Evolutionary conservation across 768 basidiomycete species (phyloP).

Genomic region (Rhizopogon vinicolor): DNA sequence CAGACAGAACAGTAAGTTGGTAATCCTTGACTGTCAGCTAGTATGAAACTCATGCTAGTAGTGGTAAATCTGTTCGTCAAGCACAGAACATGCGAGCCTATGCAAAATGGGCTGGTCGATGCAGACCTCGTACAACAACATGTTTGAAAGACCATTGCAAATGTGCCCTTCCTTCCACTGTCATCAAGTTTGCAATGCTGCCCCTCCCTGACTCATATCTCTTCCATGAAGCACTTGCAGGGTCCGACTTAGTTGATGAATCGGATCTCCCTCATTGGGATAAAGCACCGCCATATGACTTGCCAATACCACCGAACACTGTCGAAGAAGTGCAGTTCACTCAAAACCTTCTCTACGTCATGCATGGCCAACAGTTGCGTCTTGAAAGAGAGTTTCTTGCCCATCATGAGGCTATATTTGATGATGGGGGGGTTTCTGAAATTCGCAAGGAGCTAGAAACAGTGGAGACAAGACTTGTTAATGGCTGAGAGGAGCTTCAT

Average conservation of each 20-base stretch:
- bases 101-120: no score
- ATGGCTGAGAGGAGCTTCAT: not conserved
- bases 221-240: not conserved
- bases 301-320: not conserved
- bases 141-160: no score
- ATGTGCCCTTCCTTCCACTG: not conserved
- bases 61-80: no score
- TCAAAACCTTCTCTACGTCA: not conserved
- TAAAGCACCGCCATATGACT: not conserved
- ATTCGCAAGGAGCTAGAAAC: no score
- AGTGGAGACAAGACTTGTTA: not conserved
- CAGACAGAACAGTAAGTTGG: not conserved
- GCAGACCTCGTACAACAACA: no score
- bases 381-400: not conserved
- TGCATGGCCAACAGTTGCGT: not conserved
- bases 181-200: not conserved
- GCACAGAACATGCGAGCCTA: no score
- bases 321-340: not conserved
- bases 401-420: not conserved
- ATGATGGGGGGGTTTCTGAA: not conserved
- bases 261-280: slow-evolving; percentile 1
- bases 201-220: slow-evolving; percentile 1
- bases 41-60: not conserved
- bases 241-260: not conserved
- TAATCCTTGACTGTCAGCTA: no score